Evolutionary conservation across 208 protist genomes (phyloP), one percentile per base, ranked within the genome.

Genomic region (Endotrypanum monterogeii): DNA sequence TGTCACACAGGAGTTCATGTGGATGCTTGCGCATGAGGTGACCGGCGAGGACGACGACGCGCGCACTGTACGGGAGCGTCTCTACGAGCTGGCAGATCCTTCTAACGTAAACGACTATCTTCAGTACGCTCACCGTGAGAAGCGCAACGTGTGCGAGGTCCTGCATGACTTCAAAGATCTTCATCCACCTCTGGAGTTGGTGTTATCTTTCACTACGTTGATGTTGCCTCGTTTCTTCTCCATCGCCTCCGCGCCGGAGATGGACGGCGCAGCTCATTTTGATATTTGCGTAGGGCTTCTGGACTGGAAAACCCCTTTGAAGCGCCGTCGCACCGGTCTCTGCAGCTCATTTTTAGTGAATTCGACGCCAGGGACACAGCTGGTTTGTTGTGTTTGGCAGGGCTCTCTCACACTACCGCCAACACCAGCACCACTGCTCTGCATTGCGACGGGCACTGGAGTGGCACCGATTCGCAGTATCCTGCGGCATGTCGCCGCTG

Each of bases 61-160:
- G 12, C 65, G 41, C 37, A 78, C 81, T 63, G 76, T 90, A 39
- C 83, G 63, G 46, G 88, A 94, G 78, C 83, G 93, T 12, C 83
- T 97, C 56, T 72, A 82, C 41, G 93, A 97, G 79, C 73, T 97
- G 18, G 82, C 88, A 16, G 82, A 87, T 57, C 81, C 86, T 25
- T 67, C 74, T 14, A 61, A 86, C 66, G 67, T 88, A 30, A 84
- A 88, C 74, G 90, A 93, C 35, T 97, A 91, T 72, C 83, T 96
- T 46, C 72, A 78, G 41, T 97, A 97, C 74, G 83, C 83, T 28
- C 80, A 96, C 73, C 87, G 90, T 30, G 93, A 97, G 79, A 97
- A 97, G 79, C 86, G 93, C 46, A 97, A 94, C 76, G 74, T 94
- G 20, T 87, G 88, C 39, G 93, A 97, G 79, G 91, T 97, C n/a